A percentile compares a stretch with the other conserved stretches of the same genome.
These are phyloP conservation scores for Phytomonas francai DNA, from an alignment of 208 protist species.

Conservation along the genomic window DNA sequence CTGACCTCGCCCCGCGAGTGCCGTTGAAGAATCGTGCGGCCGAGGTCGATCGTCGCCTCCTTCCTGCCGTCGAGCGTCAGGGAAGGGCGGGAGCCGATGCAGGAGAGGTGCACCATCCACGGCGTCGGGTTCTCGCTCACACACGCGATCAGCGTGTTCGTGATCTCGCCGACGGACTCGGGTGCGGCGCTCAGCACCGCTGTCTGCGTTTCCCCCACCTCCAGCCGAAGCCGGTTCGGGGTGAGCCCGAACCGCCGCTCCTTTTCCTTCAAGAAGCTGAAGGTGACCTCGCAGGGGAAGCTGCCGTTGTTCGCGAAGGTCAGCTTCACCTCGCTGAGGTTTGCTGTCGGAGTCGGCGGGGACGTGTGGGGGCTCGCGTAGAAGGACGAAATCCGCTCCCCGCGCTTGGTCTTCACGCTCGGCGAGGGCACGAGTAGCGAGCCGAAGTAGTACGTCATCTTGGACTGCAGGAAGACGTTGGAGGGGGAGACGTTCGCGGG, in stretches of 20 bases:
- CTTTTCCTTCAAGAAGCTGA: slow-evolving; percentile 79
- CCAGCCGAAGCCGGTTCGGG: slow-evolving; percentile 66
- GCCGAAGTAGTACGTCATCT: slow-evolving; percentile 91
- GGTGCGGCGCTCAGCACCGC: slow-evolving; percentile 81
- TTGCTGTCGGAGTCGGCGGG: not conserved
- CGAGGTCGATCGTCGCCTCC: slow-evolving; percentile 71
- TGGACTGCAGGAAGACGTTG: slow-evolving; percentile 61
- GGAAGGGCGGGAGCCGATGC: slow-evolving; percentile 75
- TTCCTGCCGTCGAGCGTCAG: slow-evolving; percentile 73
- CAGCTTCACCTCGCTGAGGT: slow-evolving; percentile 44
- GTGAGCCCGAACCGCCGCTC: slow-evolving; percentile 76
- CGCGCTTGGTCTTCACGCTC: not conserved
- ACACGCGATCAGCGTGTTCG: slow-evolving; percentile 75
- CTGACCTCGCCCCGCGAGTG: slow-evolving; percentile 27
- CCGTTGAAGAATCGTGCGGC: slow-evolving; percentile 63
- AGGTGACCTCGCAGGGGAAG: slow-evolving; percentile 55
- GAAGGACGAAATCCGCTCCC: not conserved
- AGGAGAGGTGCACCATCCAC: slow-evolving; percentile 75
- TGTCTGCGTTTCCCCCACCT: slow-evolving; percentile 59
- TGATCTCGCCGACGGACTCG: slow-evolving; percentile 72
- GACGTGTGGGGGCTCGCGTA: not conserved
- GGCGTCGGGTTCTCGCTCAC: slow-evolving; percentile 91
- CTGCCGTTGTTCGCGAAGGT: slow-evolving; percentile 89
- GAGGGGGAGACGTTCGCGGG: slow-evolving; percentile 19
- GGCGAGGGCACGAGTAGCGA: slow-evolving; percentile 81